Evolutionary conservation across 2,329 filamentous ascomycete genomes (phyloP).

Genomic region (Colletotrichum sp.): DNA sequence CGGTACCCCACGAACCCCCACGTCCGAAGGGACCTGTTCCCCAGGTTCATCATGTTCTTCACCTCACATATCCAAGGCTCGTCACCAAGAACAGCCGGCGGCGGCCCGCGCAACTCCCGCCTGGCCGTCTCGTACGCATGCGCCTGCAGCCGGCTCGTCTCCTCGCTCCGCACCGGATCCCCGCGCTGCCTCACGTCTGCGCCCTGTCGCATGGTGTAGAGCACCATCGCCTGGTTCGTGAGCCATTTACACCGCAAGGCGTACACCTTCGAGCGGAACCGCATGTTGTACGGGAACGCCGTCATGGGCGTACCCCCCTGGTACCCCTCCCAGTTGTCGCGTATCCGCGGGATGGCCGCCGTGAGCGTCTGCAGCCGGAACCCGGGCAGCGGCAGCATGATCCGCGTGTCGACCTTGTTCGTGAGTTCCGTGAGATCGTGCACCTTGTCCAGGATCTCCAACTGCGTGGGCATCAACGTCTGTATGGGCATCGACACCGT

Average conservation of each 20-base stretch:
- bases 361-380: background rate
- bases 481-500: background rate
- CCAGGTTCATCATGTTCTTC: background rate
- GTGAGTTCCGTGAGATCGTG: constrained; percentile 2
- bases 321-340: background rate
- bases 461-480: background rate
- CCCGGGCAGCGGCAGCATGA: constrained; percentile 4
- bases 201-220: background rate
- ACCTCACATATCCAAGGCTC: background rate
- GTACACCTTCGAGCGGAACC: background rate
- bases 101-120: background rate
- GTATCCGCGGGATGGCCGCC: background rate
- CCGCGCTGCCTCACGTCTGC: background rate
- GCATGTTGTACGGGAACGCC: background rate
- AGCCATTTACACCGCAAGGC: background rate
- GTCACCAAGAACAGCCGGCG: background rate
- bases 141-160: background rate
- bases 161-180: background rate
- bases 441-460: background rate
- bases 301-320: background rate
- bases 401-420: background rate
- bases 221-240: background rate
- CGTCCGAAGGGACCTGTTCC: background rate
- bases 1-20: constrained; percentile 10
- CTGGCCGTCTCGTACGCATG: background rate